A percentile compares a stretch with the other conserved stretches of the same genome.
Conservation (phyloP, 2,329 filamentous ascomycete genomes). For the Cylindrodendrum hubeiense region DNA sequence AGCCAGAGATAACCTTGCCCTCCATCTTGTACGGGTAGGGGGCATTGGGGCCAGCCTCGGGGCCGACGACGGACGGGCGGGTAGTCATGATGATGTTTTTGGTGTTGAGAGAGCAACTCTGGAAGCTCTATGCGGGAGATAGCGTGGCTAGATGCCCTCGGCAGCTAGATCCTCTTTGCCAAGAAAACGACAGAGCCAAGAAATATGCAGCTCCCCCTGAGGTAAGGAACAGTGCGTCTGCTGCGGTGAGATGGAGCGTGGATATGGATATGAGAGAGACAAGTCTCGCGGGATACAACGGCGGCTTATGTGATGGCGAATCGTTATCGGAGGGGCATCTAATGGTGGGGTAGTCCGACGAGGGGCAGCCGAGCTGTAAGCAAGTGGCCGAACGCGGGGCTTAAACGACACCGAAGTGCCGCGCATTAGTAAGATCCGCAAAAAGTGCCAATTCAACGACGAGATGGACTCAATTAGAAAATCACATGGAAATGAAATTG, state of each 20-base stretch:
- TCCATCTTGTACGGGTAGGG: conserved; percentile 89
- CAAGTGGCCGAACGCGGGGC: conserved; percentile 11
- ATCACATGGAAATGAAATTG: too few species aligned
- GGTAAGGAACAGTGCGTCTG: too few species aligned
- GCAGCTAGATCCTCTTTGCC: background rate
- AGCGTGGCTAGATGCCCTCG: background rate
- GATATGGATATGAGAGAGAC: background rate
- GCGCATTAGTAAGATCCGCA: too few species aligned
- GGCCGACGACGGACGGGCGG: conserved; percentile 79
- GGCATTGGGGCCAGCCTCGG: conserved; percentile 76
- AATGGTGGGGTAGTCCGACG: conserved; percentile 20
- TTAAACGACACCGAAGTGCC: conserved; percentile 27
- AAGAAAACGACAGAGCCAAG: background rate
- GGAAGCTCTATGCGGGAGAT: background rate
- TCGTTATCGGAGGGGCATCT: conserved; percentile 25
- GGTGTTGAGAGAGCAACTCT: background rate
- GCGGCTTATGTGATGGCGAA: conserved; percentile 5
- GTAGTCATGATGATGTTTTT: conserved; percentile 42
- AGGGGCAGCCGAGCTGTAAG: background rate
- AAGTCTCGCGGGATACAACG: background rate
- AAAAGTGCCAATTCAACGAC: too few species aligned
- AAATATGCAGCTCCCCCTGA: background rate
- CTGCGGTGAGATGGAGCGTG: background rate
- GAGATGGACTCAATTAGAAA: too few species aligned
- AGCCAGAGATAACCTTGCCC: conserved; percentile 91